Conservation (phyloP, 257 asterid species). For the Lithospermum erythrorhizon region DNA sequence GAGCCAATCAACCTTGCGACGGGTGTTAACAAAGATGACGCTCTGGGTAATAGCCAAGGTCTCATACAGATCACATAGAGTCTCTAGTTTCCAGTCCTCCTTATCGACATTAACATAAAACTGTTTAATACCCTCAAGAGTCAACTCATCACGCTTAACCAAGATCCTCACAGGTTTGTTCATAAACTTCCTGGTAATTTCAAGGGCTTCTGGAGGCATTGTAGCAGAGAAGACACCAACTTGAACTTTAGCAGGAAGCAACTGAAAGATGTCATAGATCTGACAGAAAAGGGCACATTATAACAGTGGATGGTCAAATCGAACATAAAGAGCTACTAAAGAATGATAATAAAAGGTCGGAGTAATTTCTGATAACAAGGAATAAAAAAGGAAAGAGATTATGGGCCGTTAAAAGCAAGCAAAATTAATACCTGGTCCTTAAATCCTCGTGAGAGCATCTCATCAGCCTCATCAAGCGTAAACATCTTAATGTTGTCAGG, state of each 20-base stretch:
- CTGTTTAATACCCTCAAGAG: conserved; percentile 5
- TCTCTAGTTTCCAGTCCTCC: conserved; percentile 1
- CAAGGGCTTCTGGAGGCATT: conserved; percentile 10
- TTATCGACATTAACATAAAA: conserved; percentile 2
- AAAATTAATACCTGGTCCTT: conserved; percentile 55
- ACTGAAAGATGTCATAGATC: conserved; percentile 4
- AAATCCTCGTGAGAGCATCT: conserved; percentile 78
- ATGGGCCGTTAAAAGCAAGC: background rate
- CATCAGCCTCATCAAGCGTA: conserved; percentile 85
- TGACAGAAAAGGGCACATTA: background rate
- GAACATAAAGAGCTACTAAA: too few species aligned
- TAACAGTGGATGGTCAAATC: background rate
- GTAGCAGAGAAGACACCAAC: conserved; percentile 8
- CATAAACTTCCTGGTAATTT: conserved; percentile 8
- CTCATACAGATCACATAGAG: conserved; percentile 1
- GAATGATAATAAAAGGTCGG: too few species aligned
- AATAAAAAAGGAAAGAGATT: too few species aligned
- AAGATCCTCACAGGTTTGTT: conserved; percentile 4
- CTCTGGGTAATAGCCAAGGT: conserved; percentile 4
- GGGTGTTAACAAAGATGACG: conserved; percentile 4
- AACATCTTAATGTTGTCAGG: conserved; percentile 64
- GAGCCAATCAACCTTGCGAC: conserved; percentile 2
- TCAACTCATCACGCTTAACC: conserved; percentile 4
- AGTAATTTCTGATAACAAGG: too few species aligned
- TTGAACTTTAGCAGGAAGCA: conserved; percentile 1